These are phyloP conservation scores for Inga leiocalycina DNA, from an alignment of 306 rosid genomes.

Conservation along the genomic window DNA sequence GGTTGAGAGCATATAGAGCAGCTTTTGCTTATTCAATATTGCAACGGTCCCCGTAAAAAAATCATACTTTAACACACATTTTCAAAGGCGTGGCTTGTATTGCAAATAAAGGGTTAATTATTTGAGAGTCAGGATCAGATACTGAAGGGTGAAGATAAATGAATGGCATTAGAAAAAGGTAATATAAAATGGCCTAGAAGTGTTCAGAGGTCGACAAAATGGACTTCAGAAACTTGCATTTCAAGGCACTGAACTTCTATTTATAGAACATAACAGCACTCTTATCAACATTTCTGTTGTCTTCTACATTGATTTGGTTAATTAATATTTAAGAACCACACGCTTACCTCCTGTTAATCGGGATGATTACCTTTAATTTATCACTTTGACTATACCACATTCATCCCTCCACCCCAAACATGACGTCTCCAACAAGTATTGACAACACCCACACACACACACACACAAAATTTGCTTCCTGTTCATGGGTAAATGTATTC, in stretches of 20 bases:
- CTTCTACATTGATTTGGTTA: background rate
- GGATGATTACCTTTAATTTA: conserved; percentile 16
- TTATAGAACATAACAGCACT: background rate
- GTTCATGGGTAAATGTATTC: background rate
- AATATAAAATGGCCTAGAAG: background rate
- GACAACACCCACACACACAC: background rate
- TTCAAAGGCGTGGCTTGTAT: conserved; percentile 15
- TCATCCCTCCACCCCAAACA: background rate
- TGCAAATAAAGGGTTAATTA: conserved; percentile 20
- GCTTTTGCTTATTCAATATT: background rate
- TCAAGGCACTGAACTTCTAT: conserved; percentile 21
- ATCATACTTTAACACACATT: no score
- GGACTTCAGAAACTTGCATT: conserved; percentile 11
- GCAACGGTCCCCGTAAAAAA: no score
- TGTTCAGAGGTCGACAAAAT: background rate
- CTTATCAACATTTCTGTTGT: background rate
- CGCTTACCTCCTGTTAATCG: conserved; percentile 5
- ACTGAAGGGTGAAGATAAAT: background rate
- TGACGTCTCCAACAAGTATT: conserved; percentile 16
- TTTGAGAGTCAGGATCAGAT: background rate
- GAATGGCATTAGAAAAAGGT: background rate
- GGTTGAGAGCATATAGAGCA: background rate
- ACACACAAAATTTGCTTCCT: background rate
- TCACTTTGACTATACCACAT: background rate
- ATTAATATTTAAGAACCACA: background rate